Conservation (phyloP, 1,284 basidiomycete species). For the Boletus albobrunnescens region DNA sequence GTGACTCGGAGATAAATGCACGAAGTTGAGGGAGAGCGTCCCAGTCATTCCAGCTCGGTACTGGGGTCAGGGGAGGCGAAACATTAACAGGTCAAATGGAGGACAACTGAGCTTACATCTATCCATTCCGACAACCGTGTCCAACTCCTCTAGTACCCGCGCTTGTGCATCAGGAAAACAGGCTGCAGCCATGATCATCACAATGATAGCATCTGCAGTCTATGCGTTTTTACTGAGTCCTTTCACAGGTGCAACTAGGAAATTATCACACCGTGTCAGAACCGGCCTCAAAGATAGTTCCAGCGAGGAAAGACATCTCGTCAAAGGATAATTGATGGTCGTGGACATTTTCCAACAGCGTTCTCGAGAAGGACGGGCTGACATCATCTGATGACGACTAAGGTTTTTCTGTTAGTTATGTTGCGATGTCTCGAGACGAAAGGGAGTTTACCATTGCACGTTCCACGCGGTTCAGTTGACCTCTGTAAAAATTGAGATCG, state of each 20-base stretch:
- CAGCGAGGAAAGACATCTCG: slow-evolving; percentile 59
- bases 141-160: slow-evolving; percentile 58
- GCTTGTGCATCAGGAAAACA: slow-evolving; percentile 53
- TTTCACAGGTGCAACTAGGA: no score
- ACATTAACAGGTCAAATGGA: background rate
- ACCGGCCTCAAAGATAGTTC: slow-evolving; percentile 62
- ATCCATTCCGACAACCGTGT: slow-evolving; percentile 52
- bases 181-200: slow-evolving; percentile 61
- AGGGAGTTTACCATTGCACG: slow-evolving; percentile 39
- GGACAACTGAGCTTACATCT: slow-evolving; percentile 36
- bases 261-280: slow-evolving; percentile 47
- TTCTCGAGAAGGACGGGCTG: slow-evolving; percentile 50
- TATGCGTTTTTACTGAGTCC: slow-evolving; percentile 13
- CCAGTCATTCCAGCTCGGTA: slow-evolving; percentile 49
- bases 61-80: slow-evolving; percentile 11
- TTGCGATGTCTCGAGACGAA: slow-evolving; percentile 2
- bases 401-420: background rate
- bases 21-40: slow-evolving; percentile 49
- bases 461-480: slow-evolving; percentile 11
- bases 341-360: slow-evolving; percentile 50
- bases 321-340: slow-evolving; percentile 48
- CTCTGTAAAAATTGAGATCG: no score
- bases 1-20: slow-evolving; percentile 59
- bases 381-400: slow-evolving; percentile 35
- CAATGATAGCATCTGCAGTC: slow-evolving; percentile 55